Base-by-base conservation (phyloP, 345 rosid genomes). In the Passiflora organensis region DNA sequence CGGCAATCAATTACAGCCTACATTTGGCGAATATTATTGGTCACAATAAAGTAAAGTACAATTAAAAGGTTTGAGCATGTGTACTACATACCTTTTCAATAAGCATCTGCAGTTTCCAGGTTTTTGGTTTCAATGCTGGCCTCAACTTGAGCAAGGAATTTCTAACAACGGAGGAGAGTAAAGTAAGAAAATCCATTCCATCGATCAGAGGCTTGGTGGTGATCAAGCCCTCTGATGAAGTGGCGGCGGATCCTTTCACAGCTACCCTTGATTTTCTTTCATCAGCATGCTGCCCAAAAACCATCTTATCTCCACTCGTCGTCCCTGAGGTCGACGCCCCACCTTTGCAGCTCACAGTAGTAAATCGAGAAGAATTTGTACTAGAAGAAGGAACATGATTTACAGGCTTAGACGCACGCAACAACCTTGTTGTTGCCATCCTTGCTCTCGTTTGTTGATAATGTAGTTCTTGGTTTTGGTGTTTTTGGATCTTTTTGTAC, bases 1-100 rank as follows among this genome's bases (percentile, higher is more conserved):
- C 90, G 80, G 57, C 82, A 85, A 62, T 88, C 72, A 4, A 83
- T 16, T 44, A 88, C 72, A 42, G 49, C 72, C 95, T 86, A 81
- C 82, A 61, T 20, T 16, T n/a, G n/a, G 48, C 48, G 18, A 4
- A 18, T 44, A 18, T 11, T 8, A 6, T 43, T 14, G 46, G 46
- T 16, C 2, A 43, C 15, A 12, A 13, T 5, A 48, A 13, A 48
- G 32, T 23, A 34, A 21, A n/a, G n/a, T n/a, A n/a, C n/a, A n/a
- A n/a, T n/a, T n/a, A n/a, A n/a, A n/a, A n/a, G n/a, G n/a, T n/a
- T n/a, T n/a, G 19, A 37, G 2, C 22, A 21, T 6, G 47, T 13
- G n/a, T n/a, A n/a, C n/a, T n/a, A 43, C 28, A 8, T 22, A 63
- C 67, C 67, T 48, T 63, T 48, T 63, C 48, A 39, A 79, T 46